Conservation (phyloP, 768 basidiomycete species). For the Boletus speciosus region DNA sequence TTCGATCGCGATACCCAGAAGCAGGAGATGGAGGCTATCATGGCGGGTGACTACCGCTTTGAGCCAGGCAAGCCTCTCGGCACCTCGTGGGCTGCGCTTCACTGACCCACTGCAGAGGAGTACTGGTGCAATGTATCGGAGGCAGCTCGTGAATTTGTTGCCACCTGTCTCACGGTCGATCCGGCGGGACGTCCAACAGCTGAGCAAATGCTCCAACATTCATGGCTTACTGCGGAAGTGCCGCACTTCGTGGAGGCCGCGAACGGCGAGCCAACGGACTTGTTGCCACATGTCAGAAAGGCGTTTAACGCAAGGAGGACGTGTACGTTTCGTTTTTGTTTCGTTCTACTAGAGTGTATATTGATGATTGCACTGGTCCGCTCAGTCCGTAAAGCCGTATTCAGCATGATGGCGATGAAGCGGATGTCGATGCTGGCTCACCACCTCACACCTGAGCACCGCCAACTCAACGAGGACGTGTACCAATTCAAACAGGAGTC, state of each 20-base stretch:
- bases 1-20: slow-evolving; percentile 90
- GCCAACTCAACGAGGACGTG: slow-evolving; percentile 55
- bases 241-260: slow-evolving; percentile 65
- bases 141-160: slow-evolving; percentile 81
- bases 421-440: slow-evolving; percentile 61
- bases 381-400: slow-evolving; percentile 83
- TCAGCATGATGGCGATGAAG: slow-evolving; percentile 82
- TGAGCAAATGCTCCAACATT: slow-evolving; percentile 65
- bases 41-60: slow-evolving; percentile 90
- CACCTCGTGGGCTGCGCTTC: not conserved
- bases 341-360: not conserved
- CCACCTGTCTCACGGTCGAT: slow-evolving; percentile 80
- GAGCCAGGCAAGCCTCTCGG: slow-evolving; percentile 48
- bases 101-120: slow-evolving; percentile 44
- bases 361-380: slow-evolving; percentile 2
- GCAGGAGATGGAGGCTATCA: slow-evolving; percentile 94
- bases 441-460: slow-evolving; percentile 40
- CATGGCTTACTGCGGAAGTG: slow-evolving; percentile 56
- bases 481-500: slow-evolving; percentile 78
- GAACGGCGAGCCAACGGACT: slow-evolving; percentile 62
- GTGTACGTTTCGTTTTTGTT: slow-evolving; percentile 48
- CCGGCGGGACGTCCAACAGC: slow-evolving; percentile 79
- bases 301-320: slow-evolving; percentile 85
- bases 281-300: slow-evolving; percentile 86
- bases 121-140: slow-evolving; percentile 86